Evolutionary conservation across 2,329 filamentous ascomycete genomes (phyloP).

Genomic region (Aspergillus fumigatus): DNA sequence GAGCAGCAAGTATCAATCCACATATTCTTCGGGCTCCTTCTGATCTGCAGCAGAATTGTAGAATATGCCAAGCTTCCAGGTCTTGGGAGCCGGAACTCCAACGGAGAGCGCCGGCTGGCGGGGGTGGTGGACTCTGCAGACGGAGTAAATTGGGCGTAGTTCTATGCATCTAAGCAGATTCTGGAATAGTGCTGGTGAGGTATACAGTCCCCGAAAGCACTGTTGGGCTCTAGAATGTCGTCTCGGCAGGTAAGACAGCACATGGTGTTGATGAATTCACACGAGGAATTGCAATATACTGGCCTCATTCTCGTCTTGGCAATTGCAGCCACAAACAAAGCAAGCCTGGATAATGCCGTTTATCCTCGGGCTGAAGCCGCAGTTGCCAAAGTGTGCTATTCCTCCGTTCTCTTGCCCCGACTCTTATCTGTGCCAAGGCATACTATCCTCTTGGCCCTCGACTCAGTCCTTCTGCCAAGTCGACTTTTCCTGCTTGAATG

Average conservation of each 20-base stretch:
- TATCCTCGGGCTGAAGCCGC: not conserved
- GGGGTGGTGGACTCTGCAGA: not conserved
- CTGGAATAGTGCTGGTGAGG: too few species aligned
- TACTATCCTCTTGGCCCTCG: constrained; percentile 1
- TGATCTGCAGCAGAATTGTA: not conserved
- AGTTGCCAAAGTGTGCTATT: not conserved
- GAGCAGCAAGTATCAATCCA: too few species aligned
- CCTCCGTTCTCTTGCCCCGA: not conserved
- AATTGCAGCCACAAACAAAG: not conserved
- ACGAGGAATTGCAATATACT: not conserved
- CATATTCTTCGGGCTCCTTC: too few species aligned
- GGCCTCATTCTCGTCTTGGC: not conserved
- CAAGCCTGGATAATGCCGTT: not conserved
- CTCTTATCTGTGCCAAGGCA: constrained; percentile 13
- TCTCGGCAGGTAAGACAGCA: not conserved
- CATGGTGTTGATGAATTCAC: not conserved
- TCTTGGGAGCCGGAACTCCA: not conserved
- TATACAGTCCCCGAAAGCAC: too few species aligned
- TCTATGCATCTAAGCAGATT: not conserved
- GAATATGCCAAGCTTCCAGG: not conserved
- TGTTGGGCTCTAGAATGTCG: too few species aligned
- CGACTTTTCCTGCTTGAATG: constrained; percentile 2
- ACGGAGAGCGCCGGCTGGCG: not conserved
- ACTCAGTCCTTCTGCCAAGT: not conserved
- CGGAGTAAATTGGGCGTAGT: not conserved